Evolutionary conservation across 129 eudicot genomes (phyloP).

Genomic region (Oenanthe sinensis): DNA sequence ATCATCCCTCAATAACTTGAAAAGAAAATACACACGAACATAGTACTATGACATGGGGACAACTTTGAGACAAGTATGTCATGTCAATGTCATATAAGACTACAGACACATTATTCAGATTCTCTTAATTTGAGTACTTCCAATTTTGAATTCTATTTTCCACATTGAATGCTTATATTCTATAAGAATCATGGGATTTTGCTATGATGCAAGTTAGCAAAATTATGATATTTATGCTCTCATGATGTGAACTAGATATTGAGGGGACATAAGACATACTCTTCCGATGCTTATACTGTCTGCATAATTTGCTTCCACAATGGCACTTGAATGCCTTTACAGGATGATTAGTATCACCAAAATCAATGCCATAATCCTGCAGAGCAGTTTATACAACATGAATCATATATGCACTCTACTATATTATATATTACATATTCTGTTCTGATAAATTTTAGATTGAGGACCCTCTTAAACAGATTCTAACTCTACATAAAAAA

Average conservation of each 20-base stretch:
- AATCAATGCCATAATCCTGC: constrained; percentile 61
- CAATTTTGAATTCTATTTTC: not conserved
- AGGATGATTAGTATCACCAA: constrained; percentile 29
- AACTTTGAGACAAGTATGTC: not conserved
- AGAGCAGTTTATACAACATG: constrained; percentile 16
- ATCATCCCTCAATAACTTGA: not conserved
- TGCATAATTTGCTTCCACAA: constrained; percentile 42
- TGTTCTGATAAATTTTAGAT: not conserved
- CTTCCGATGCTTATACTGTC: constrained; percentile 12
- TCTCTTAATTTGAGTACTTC: not conserved
- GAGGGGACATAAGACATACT: constrained; percentile 11
- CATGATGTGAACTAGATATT: not conserved
- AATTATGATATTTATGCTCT: not conserved
- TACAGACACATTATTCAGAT: not conserved
- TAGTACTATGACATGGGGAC: not conserved
- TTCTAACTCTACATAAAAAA: not conserved
- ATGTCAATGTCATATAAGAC: not conserved
- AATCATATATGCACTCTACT: not conserved
- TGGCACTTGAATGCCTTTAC: constrained; percentile 38
- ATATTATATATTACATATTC: not conserved
- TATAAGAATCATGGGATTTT: not conserved
- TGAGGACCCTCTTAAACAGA: not conserved
- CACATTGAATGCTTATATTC: not conserved
- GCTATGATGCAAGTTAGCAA: not conserved
- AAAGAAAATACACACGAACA: not conserved